Evolutionary conservation across 129 eudicot genomes (phyloP).

Genomic region (Ambrosia trifida): DNA sequence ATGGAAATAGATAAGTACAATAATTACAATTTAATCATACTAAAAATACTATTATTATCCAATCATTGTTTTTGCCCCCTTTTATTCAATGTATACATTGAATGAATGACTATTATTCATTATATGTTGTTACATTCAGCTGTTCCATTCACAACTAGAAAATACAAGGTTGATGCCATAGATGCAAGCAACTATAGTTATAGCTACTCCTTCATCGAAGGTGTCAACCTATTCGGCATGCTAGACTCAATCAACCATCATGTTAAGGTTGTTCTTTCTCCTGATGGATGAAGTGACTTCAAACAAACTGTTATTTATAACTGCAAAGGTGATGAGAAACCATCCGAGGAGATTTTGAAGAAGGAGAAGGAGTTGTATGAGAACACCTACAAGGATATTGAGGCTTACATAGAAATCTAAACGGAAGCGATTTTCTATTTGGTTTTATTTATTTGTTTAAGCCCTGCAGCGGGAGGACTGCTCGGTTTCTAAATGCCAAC

Average conservation of each 20-base stretch:
- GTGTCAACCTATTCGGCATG: conserved; percentile 18
- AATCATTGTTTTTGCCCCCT: too few species aligned
- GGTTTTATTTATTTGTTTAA: too few species aligned
- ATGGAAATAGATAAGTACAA: too few species aligned
- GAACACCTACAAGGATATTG: conserved; percentile 8
- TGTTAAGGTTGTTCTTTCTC: conserved; percentile 16
- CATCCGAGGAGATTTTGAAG: conserved; percentile 5
- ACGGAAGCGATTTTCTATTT: too few species aligned
- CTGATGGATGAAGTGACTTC: conserved; percentile 19
- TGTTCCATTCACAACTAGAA: conserved; percentile 4
- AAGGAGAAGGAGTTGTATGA: conserved; percentile 9
- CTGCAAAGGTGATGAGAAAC: conserved; percentile 12
- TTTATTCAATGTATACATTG: too few species aligned
- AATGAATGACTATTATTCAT: neutral
- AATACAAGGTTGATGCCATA: conserved; percentile 6
- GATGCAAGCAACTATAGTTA: conserved; percentile 8
- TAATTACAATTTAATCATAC: too few species aligned
- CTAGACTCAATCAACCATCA: conserved; percentile 11
- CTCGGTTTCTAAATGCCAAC: too few species aligned
- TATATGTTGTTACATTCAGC: neutral
- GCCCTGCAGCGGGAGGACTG: too few species aligned
- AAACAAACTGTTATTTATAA: neutral
- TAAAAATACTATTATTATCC: too few species aligned
- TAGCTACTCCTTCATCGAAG: conserved; percentile 12
- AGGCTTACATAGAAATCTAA: too few species aligned